phyloP scores from a whole-genome alignment of 805 yeast genomes.

The Cyberlindnera amylophila region DNA sequence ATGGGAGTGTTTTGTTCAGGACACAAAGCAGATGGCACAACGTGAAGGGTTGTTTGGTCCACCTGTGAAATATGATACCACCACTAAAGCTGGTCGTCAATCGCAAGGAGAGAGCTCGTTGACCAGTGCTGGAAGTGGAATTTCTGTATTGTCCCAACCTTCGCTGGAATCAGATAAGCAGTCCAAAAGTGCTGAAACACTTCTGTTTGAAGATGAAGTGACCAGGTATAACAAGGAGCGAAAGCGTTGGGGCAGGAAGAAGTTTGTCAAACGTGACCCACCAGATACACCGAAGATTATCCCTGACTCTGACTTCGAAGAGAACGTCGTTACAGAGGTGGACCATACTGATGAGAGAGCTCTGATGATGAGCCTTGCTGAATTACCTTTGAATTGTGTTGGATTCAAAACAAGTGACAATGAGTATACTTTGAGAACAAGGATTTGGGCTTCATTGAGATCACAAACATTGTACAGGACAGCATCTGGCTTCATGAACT shows the following conservation, averaged over 20 bases:
- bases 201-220: not conserved
- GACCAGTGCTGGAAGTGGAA: not conserved
- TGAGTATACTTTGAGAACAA: constrained; percentile 61
- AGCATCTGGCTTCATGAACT: constrained; percentile 79
- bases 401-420: constrained; percentile 70
- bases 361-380: constrained; percentile 44
- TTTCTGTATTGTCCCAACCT: not conserved
- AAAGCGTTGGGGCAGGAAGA: not conserved
- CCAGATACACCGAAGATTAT: constrained; percentile 9
- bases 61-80: constrained; percentile 23
- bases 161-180: not conserved
- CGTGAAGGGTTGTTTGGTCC: constrained; percentile 40
- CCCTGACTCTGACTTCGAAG: constrained; percentile 4
- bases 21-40: constrained; percentile 61
- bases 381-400: constrained; percentile 65
- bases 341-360: constrained; percentile 20
- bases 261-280: constrained; percentile 1
- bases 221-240: not conserved
- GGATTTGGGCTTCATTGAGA: constrained; percentile 84
- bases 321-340: constrained; percentile 14
- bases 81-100: constrained; percentile 5
- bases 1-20: constrained; percentile 79
- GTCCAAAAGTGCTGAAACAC: not conserved
- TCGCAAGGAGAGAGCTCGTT: not conserved
- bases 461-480: constrained; percentile 84